Percentiles rank a stretch among this genome's conserved stretches.
Conservation (phyloP, 345 rosid genomes). For the Rhodamnia argentea region DNA sequence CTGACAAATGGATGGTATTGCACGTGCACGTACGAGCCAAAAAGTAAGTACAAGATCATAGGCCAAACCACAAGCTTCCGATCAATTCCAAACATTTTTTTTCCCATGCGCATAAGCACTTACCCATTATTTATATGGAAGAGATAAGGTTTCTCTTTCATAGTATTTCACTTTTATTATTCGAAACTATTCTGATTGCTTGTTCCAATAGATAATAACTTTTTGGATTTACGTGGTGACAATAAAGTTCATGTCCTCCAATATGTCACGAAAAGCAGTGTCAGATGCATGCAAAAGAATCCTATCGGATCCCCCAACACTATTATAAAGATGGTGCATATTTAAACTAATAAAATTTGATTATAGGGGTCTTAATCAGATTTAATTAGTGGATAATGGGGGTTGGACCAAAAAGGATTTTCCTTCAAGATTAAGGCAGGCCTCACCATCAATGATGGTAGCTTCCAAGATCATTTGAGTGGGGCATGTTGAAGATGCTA, state of each 20-base stretch:
- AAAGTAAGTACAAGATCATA: background rate
- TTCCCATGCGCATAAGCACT: background rate
- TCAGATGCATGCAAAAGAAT: background rate
- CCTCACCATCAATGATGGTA: background rate
- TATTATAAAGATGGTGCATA: background rate
- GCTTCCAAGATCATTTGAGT: background rate
- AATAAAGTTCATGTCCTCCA: background rate
- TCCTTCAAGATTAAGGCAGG: background rate
- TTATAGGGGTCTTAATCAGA: background rate
- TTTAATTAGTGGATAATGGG: background rate
- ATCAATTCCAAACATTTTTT: background rate
- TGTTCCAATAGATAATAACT: background rate
- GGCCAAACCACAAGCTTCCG: background rate
- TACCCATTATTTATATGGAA: background rate
- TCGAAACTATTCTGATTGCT: background rate
- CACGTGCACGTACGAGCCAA: background rate
- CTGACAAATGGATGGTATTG: background rate
- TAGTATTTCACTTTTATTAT: background rate
- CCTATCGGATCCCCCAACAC: background rate
- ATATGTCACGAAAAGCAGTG: background rate
- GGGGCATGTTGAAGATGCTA: background rate
- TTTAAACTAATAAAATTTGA: background rate
- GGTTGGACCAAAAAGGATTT: background rate
- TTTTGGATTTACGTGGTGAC: background rate
- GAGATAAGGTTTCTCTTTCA: background rate